Percentiles rank a stretch among this genome's conserved stretches.
phyloP scores from a whole-genome alignment of 306 rosid genomes.

The Pachyrhizus erosus region DNA sequence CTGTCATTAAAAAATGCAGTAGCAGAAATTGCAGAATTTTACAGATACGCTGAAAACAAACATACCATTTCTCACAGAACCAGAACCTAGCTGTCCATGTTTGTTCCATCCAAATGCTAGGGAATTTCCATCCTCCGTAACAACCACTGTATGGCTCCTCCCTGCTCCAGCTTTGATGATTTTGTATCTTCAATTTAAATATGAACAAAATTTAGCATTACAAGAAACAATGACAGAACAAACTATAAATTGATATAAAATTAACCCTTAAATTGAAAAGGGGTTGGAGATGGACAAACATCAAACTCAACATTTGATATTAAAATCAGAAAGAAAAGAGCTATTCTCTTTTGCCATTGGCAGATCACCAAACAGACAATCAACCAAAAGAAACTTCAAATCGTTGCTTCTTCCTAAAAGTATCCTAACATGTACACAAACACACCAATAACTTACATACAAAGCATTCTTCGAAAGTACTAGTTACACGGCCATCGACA shows the following conservation, averaged over 20 bases:
- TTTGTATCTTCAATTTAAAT: slow-evolving; percentile 65
- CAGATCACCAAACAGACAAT: not conserved
- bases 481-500: not conserved
- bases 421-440: not conserved
- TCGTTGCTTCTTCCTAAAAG: not conserved
- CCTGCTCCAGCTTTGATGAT: slow-evolving; percentile 86
- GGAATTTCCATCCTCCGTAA: slow-evolving; percentile 83
- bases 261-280: not conserved
- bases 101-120: slow-evolving; percentile 98
- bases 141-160: slow-evolving; percentile 83
- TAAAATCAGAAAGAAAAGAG: not conserved
- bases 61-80: slow-evolving; percentile 80
- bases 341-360: not conserved
- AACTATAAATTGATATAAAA: slow-evolving; percentile 2
- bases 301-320: not conserved
- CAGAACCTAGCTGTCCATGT: slow-evolving; percentile 96
- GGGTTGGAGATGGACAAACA: not conserved
- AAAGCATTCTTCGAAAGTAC: not conserved
- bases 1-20: slow-evolving; percentile 25
- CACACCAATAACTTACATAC: not conserved
- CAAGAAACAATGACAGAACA: slow-evolving; percentile 7
- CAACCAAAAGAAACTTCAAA: not conserved
- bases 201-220: slow-evolving; percentile 33
- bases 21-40: not conserved
- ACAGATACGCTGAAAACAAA: slow-evolving; percentile 9